Evolutionary conservation across 2,329 filamentous ascomycete genomes (phyloP).

Genomic region (Lachnellula occidentalis): DNA sequence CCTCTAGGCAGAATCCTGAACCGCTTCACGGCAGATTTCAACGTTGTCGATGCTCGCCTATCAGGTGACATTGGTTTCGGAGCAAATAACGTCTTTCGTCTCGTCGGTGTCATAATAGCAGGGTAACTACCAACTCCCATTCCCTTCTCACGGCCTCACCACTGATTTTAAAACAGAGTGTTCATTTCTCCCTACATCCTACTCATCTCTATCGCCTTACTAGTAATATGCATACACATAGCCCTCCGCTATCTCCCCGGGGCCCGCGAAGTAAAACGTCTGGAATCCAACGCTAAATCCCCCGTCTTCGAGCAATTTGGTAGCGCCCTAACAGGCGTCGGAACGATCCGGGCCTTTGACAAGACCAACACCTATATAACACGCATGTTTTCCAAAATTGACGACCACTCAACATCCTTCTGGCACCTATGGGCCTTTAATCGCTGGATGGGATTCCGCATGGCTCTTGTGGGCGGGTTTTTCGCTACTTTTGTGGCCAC

Average conservation of each 20-base stretch:
- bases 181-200: conserved; percentile 66
- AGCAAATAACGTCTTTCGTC: conserved; percentile 52
- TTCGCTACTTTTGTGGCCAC: conserved; percentile 63
- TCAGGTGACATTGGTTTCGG: conserved; percentile 58
- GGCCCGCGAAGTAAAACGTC: conserved; percentile 68
- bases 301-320: conserved; percentile 79
- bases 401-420: conserved; percentile 59
- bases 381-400: conserved; percentile 64
- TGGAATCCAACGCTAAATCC: conserved; percentile 72
- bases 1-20: conserved; percentile 73
- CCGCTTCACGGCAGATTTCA: conserved; percentile 73
- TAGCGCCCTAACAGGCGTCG: conserved; percentile 64
- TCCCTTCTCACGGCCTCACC: conserved; percentile 53
- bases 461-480: conserved; percentile 61
- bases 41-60: conserved; percentile 63
- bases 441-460: conserved; percentile 70
- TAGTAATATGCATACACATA: conserved; percentile 52
- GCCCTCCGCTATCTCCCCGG: conserved; percentile 61
- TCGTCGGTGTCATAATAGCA: conserved; percentile 62
- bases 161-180: conserved; percentile 32
- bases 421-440: conserved; percentile 69
- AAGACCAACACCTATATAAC: conserved; percentile 62
- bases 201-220: conserved; percentile 51
- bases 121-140: conserved; percentile 34
- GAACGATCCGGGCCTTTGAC: conserved; percentile 70